Conservation (phyloP, 768 basidiomycete species). For the Auricularia cornea region DNA sequence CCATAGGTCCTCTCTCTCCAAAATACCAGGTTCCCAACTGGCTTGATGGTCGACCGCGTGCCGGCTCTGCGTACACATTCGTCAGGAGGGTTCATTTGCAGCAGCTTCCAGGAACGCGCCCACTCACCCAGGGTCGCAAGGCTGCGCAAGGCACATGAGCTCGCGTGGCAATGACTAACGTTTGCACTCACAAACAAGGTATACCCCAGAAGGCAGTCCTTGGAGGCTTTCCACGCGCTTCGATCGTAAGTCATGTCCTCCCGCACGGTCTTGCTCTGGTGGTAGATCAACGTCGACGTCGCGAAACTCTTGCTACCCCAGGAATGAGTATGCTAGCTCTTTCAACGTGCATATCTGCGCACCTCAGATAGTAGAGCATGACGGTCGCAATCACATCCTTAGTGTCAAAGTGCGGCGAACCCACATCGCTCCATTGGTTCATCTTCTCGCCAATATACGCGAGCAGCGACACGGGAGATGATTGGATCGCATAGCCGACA, state of each 20-base stretch:
- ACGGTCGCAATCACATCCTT: slow-evolving; percentile 12
- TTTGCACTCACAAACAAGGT: slow-evolving; percentile 5
- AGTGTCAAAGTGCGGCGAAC: slow-evolving; percentile 3
- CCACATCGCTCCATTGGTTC: slow-evolving; percentile 12
- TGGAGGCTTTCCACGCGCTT: slow-evolving; percentile 7
- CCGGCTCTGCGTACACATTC: neutral
- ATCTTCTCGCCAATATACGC: slow-evolving; percentile 16
- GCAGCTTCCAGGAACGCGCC: neutral
- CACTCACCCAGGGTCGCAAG: neutral
- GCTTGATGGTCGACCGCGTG: neutral
- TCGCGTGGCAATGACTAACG: neutral
- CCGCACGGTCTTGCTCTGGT: slow-evolving; percentile 4
- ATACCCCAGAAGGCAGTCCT: slow-evolving; percentile 7
- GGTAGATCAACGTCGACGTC: slow-evolving; percentile 13
- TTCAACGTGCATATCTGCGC: neutral
- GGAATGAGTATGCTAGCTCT: too few relatives aligned
- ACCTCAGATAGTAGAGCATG: slow-evolving; percentile 13
- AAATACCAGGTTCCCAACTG: neutral
- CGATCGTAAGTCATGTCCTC: slow-evolving; percentile 5
- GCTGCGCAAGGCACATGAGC: neutral
- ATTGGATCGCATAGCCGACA: slow-evolving; percentile 13
- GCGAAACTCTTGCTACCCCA: slow-evolving; percentile 2
- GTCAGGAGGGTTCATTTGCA: neutral
- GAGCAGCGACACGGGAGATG: slow-evolving; percentile 12
- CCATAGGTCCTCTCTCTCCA: neutral